Evolutionary conservation across 768 basidiomycete species (phyloP).

Genomic region (Kwoniella sp.): DNA sequence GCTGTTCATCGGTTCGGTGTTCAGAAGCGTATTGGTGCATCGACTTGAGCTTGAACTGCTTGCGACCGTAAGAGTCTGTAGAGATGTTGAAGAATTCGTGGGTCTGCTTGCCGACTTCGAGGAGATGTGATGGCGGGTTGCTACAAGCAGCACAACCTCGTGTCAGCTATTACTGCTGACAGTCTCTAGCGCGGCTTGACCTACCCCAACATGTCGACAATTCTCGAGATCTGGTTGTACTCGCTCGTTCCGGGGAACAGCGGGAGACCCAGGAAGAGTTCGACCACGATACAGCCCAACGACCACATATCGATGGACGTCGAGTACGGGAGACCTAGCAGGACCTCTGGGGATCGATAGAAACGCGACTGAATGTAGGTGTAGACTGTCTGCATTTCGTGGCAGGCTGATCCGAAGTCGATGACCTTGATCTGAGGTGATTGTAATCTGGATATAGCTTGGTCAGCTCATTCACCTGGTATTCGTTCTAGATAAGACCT

Average conservation of each 20-base stretch:
- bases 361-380: constrained; percentile 99
- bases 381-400: constrained; percentile 98
- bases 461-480: no score
- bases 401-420: constrained; percentile 97
- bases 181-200: constrained; percentile 45
- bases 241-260: constrained; percentile 98
- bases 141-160: no score
- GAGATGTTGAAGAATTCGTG: constrained; percentile 81
- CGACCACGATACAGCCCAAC: constrained; percentile 95
- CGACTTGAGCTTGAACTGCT: constrained; percentile 73
- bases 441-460: constrained; percentile 66
- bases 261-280: constrained; percentile 91
- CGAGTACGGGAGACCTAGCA: constrained; percentile 89
- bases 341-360: constrained; percentile 95
- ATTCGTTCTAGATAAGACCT: constrained; percentile 32
- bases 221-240: constrained; percentile 95
- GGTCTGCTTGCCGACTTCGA: constrained; percentile 94
- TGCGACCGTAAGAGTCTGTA: constrained; percentile 70
- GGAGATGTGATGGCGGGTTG: constrained; percentile 82
- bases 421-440: constrained; percentile 98
- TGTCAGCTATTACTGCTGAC: no score
- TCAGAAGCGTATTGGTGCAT: constrained; percentile 94
- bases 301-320: constrained; percentile 99
- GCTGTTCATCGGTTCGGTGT: constrained; percentile 92
- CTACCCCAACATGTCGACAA: constrained; percentile 97